phyloP scores from a whole-genome alignment of 805 yeast genomes.

The Millerozyma miso region DNA sequence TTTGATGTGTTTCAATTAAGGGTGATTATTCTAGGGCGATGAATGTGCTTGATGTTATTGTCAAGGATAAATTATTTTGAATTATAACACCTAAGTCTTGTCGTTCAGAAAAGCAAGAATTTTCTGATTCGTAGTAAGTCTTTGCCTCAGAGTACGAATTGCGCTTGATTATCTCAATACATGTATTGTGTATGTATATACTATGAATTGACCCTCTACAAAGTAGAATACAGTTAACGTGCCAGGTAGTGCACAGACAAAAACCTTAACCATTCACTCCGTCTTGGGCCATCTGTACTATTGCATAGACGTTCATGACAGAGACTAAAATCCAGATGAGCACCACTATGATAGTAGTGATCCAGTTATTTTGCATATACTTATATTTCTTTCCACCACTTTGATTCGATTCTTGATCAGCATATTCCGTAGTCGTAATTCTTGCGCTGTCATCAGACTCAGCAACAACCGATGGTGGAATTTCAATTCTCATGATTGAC shows the following conservation, averaged over 20 bases:
- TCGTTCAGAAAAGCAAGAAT: too few relatives aligned
- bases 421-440: slow-evolving; percentile 11
- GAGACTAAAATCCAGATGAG: slow-evolving; percentile 69
- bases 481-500: slow-evolving; percentile 60
- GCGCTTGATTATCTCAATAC: neutral
- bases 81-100: too few relatives aligned
- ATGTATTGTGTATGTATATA: neutral
- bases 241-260: too few relatives aligned
- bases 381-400: slow-evolving; percentile 24
- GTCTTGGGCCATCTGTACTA: slow-evolving; percentile 36
- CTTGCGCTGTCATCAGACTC: neutral
- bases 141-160: neutral
- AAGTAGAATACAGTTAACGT: neutral
- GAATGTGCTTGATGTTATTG: too few relatives aligned
- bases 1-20: too few relatives aligned
- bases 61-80: too few relatives aligned
- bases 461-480: slow-evolving; percentile 13
- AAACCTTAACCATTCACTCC: slow-evolving; percentile 22
- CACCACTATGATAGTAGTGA: slow-evolving; percentile 48
- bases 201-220: neutral
- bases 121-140: neutral
- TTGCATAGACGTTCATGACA: slow-evolving; percentile 64
- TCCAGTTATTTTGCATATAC: slow-evolving; percentile 62
- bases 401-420: slow-evolving; percentile 9
- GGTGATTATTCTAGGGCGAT: too few relatives aligned